Base-by-base conservation (phyloP, 2,329 filamentous ascomycete genomes). In the Penicillium paneum region DNA sequence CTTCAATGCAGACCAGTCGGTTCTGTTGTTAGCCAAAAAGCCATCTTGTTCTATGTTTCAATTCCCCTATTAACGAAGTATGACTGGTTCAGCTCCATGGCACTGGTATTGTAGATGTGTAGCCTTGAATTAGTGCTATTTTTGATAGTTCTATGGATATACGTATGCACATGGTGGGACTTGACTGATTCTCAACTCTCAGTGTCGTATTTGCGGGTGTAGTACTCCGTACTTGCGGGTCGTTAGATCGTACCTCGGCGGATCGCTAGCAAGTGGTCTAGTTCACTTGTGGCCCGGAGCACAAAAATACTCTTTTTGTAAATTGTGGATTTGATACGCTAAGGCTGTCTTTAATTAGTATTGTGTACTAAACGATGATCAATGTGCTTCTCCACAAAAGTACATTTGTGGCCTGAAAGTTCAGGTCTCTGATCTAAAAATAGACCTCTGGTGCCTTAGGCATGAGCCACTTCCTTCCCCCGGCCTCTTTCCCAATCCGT, bases 11-110 rank as follows among this genome's bases (percentile, higher is more conserved):
- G 65, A 67, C 70, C 64, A 61, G 62, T 62, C 62, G 66, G 67
- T 64, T 71, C 64, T 64, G 68, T 67, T 69, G 64, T 69, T 71
- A 71, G 67, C 68, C 66, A 71, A 71, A 71, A 70, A 66, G 63
- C 63, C 62, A 64, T 67, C 60, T 65, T 65, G 61, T 66, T 67
- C 65, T 64, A 63, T 67, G 31, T 60, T 64, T 65, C 62, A 57
- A 64, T 66, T 67, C 61, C 63, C 66, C 62, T 56, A 61, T 65
- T 68, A 72, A 71, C 68, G 69, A 72, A 72, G 70, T 71, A 70
- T 68, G 64, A 70, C 64, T 65, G 64, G 64, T 68, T 67, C 63
- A 60, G 56, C 63, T 65, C 62, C 55, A 57, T 56, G 36, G 53
- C 49, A 50, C 52, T 48, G 43, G 43, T 48, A 47, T 38, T 34